Evolutionary conservation across 345 rosid species (phyloP).

Genomic region (Lumnitzera racemosa): DNA sequence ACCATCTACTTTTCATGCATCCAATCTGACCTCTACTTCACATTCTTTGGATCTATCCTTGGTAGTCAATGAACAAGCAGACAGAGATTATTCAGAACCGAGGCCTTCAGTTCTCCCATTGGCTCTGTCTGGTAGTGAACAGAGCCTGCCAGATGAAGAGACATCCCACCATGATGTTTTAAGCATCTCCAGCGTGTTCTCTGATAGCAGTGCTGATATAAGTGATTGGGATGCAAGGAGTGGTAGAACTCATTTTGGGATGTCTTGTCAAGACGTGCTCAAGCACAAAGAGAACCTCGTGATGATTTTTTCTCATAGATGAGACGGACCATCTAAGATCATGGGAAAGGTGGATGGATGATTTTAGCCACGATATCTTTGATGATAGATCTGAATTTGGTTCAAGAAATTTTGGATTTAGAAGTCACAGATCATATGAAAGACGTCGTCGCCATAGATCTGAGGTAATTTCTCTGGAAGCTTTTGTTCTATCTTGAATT

Average conservation of each 20-base stretch:
- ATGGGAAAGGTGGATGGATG: constrained; percentile 52
- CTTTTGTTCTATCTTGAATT: neutral
- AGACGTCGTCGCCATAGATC: constrained; percentile 48
- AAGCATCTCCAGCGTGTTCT: constrained; percentile 36
- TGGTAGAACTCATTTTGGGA: constrained; percentile 51
- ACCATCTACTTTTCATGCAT: constrained; percentile 8
- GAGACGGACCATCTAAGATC: constrained; percentile 29
- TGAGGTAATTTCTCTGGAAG: constrained; percentile 34
- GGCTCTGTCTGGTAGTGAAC: constrained; percentile 39
- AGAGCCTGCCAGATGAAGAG: constrained; percentile 25
- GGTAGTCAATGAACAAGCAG: constrained; percentile 14
- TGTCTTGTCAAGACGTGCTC: constrained; percentile 49
- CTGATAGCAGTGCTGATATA: constrained; percentile 30
- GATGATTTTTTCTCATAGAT: constrained; percentile 32
- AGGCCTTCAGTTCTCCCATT: constrained; percentile 42
- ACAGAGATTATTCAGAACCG: constrained; percentile 26
- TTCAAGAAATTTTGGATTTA: constrained; percentile 37
- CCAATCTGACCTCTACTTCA: constrained; percentile 11
- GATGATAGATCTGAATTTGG: constrained; percentile 32
- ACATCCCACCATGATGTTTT: constrained; percentile 46
- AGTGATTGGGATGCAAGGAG: constrained; percentile 35
- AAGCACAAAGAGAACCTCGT: constrained; percentile 35
- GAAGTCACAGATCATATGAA: constrained; percentile 40
- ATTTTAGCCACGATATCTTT: constrained; percentile 32
- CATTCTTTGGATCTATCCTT: constrained; percentile 21